Evolutionary conservation across 2,329 filamentous ascomycete species (phyloP), one percentile per base, ranked within the genome.

Genomic region (Akanthomyces dipterigenus): DNA sequence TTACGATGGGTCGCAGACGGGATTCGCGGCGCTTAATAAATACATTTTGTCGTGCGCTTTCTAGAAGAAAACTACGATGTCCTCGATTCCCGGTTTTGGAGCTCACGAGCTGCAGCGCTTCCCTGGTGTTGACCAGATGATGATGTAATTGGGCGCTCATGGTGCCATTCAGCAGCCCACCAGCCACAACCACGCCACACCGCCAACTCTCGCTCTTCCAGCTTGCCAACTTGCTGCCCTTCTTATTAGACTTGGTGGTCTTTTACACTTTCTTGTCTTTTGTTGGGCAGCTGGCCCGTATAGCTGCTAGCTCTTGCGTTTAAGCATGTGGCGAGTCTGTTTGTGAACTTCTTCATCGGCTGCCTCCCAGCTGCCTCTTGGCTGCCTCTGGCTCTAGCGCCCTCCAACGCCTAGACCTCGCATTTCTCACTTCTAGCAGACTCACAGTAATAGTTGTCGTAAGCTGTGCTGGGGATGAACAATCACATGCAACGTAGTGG

Each of bases 121-220:
- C 34, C 43, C 34, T 55, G 51, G 31, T 16, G 58, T 26, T 20
- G 38, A 38, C 34, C 11, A 49, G 45, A 34, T 61, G 43, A 61
- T 61, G 59, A 61, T 61, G 59, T 61, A 61, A 61, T 51, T 49
- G n/a, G 42, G 42, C 48, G 38, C 36, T 60, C 56, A 60, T 45
- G 8, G 26, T 34, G 6, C 11, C 11, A 14, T 40, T 34, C 5
- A 22, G 51, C 51, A 28, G 42, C 26, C 22, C n/a, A 48, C 55
- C 31, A 57, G 55, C 55, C 43, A 57, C 55, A 48, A 8, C 42
- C 31, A 57, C 42, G 53, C 53, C 40, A 56, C 43, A 26, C 42
- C 42, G 43, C 43, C 7, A 45, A 50, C 48, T 49, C 16, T 31
- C 14, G 18, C 18, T 43, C 3, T n/a, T 4, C 28, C 28, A 31